Percentiles rank a stretch among this genome's conserved stretches.
phyloP scores from a whole-genome alignment of 352 stramenopile species.

The Globisporangium irregulare region DNA sequence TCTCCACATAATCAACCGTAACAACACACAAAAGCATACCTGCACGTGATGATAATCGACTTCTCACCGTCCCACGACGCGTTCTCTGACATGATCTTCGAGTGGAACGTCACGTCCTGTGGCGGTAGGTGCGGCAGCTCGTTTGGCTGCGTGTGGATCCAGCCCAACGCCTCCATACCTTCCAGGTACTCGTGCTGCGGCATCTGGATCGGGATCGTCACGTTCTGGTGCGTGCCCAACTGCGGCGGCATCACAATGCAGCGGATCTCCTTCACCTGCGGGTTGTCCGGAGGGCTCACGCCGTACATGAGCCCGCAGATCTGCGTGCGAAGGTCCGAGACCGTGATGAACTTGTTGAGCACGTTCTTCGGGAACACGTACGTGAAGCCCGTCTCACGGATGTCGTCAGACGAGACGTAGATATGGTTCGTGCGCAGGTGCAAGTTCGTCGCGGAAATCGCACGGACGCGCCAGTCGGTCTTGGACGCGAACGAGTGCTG shows the following conservation, averaged over 20 bases:
- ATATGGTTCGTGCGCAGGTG: constrained; percentile 99
- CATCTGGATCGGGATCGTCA: constrained; percentile 96
- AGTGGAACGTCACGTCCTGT: constrained; percentile 95
- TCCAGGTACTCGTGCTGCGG: constrained; percentile 97
- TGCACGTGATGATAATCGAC: constrained; percentile 96
- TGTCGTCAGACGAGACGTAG: constrained; percentile 98
- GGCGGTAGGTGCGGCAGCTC: constrained; percentile 96
- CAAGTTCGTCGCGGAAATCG: constrained; percentile 98
- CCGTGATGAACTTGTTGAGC: constrained; percentile 99
- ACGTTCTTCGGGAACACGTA: constrained; percentile 99
- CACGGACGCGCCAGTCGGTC: constrained; percentile 98
- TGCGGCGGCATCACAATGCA: constrained; percentile 99
- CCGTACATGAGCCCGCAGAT: constrained; percentile 99
- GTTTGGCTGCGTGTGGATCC: constrained; percentile 99
- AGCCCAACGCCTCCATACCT: constrained; percentile 97
- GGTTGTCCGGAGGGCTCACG: constrained; percentile 97
- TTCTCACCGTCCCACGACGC: constrained; percentile 97
- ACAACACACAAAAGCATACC: constrained; percentile 18
- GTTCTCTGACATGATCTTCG: constrained; percentile 97
- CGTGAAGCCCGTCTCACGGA: constrained; percentile 96
- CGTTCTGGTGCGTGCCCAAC: constrained; percentile 96
- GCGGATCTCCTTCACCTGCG: constrained; percentile 98
- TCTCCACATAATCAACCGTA: background rate
- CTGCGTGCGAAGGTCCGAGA: constrained; percentile 96
- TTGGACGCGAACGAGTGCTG: constrained; percentile 99